phyloP scores from a whole-genome alignment of 495 filamentous ascomycete species.

The Daldinia decipiens region DNA sequence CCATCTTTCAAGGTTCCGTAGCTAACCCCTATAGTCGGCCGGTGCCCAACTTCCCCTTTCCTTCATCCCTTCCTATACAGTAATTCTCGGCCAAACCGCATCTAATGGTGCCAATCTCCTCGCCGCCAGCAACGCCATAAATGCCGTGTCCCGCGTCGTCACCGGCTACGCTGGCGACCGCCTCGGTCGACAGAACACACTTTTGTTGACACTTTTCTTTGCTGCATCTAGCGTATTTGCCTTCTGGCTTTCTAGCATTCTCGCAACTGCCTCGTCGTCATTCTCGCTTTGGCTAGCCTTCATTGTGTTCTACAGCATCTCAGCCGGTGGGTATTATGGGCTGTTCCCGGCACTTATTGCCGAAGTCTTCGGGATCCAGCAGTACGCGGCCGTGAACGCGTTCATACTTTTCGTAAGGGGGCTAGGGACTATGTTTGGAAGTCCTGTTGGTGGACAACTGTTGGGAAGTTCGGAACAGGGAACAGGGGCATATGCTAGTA shows the following conservation, averaged over 20 bases:
- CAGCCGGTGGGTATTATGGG: slow-evolving; percentile 60
- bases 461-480: slow-evolving; percentile 46
- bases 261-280: slow-evolving; percentile 18
- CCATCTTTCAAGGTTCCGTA: background rate
- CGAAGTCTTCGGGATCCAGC: slow-evolving; percentile 67
- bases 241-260: slow-evolving; percentile 60
- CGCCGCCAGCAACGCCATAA: slow-evolving; percentile 65
- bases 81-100: slow-evolving; percentile 53
- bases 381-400: slow-evolving; percentile 68
- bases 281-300: slow-evolving; percentile 62
- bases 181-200: slow-evolving; percentile 64
- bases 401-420: slow-evolving; percentile 68
- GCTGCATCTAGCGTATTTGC: slow-evolving; percentile 59
- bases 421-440: slow-evolving; percentile 64
- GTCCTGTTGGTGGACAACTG: slow-evolving; percentile 59
- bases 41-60: slow-evolving; percentile 57
- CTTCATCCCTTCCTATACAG: slow-evolving; percentile 59
- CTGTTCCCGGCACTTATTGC: slow-evolving; percentile 60
- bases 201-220: slow-evolving; percentile 60
- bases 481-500: slow-evolving; percentile 39
- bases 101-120: slow-evolving; percentile 59
- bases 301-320: slow-evolving; percentile 63
- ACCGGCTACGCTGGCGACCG: slow-evolving; percentile 62
- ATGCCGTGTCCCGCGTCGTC: slow-evolving; percentile 61
- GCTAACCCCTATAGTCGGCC: slow-evolving; percentile 43